A percentile compares a stretch with the other conserved stretches of the same genome.
phyloP scores from a whole-genome alignment of 1,139 yeast species.

The Magnusiomyces paraingens region DNA sequence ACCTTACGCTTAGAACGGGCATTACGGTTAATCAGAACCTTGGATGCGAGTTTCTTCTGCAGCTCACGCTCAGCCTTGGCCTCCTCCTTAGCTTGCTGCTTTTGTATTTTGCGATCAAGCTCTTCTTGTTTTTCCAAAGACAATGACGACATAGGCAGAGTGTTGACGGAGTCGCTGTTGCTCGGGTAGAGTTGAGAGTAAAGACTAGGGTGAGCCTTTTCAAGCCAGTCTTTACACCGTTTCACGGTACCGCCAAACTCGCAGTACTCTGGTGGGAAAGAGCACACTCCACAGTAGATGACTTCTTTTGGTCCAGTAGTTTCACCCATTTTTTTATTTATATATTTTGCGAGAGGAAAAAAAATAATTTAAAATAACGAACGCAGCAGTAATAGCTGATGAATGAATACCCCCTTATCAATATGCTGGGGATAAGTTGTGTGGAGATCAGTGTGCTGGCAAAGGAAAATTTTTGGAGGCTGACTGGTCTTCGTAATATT shows the following conservation, averaged over 20 bases:
- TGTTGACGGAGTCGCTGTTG: slow-evolving; percentile 33
- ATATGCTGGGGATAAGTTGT: no score
- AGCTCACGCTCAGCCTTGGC: slow-evolving; percentile 81
- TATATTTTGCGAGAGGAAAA: not conserved
- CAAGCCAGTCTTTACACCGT: slow-evolving; percentile 81
- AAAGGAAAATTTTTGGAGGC: no score
- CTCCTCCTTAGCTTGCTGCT: slow-evolving; percentile 84
- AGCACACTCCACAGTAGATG: slow-evolving; percentile 75
- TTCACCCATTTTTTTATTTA: slow-evolving; percentile 3
- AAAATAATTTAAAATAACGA: not conserved
- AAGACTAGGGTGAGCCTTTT: slow-evolving; percentile 49
- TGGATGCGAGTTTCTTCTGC: slow-evolving; percentile 69
- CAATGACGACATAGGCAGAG: slow-evolving; percentile 43
- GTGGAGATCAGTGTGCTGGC: no score
- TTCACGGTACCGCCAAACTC: slow-evolving; percentile 81
- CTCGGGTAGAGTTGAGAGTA: slow-evolving; percentile 48
- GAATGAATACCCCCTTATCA: no score
- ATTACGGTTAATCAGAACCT: slow-evolving; percentile 76
- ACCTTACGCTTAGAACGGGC: slow-evolving; percentile 89
- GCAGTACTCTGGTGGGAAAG: slow-evolving; percentile 89
- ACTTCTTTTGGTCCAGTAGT: slow-evolving; percentile 22
- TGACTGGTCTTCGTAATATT: no score
- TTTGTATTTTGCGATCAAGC: slow-evolving; percentile 72
- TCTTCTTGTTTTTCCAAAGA: slow-evolving; percentile 76
- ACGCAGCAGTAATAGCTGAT: no score